Conservation (phyloP, 2,329 filamentous ascomycete species). For the Alternaria sp. region DNA sequence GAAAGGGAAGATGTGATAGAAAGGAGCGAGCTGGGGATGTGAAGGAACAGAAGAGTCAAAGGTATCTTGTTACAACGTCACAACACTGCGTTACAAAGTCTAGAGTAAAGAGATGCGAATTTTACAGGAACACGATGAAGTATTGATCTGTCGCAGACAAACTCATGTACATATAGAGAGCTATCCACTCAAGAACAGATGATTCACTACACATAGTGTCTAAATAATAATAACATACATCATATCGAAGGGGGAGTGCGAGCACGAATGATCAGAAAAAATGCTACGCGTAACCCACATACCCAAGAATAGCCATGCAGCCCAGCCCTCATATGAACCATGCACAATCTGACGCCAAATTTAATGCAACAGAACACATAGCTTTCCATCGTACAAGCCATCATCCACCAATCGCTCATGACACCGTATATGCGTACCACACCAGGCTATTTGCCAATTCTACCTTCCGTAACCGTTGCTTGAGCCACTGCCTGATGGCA, state of each 20-base stretch:
- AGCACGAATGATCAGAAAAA: neutral
- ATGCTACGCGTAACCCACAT: neutral
- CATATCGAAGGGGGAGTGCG: neutral
- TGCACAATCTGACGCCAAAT: slow-evolving; percentile 2
- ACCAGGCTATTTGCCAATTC: neutral
- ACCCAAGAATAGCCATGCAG: slow-evolving; percentile 1
- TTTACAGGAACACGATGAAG: neutral
- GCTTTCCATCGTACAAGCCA: slow-evolving; percentile 1
- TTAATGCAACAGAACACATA: slow-evolving; percentile 4
- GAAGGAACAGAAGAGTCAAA: neutral
- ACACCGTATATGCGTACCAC: neutral
- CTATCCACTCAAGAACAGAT: neutral
- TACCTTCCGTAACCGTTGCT: slow-evolving; percentile 38
- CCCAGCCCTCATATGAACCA: neutral
- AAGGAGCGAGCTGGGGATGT: slow-evolving; percentile 16
- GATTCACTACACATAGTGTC: neutral
- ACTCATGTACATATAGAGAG: neutral
- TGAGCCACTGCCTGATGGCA: slow-evolving; percentile 15
- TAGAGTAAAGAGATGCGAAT: neutral
- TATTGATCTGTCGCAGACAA: neutral
- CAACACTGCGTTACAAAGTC: neutral
- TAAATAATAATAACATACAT: neutral
- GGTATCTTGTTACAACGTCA: neutral
- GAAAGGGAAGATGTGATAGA: slow-evolving; percentile 24
- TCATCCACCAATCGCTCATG: neutral